A percentile compares a stretch with the other conserved stretches of the same genome.
phyloP scores from a whole-genome alignment of 176 grass and related monocot genomes.

The Juncus effusus region DNA sequence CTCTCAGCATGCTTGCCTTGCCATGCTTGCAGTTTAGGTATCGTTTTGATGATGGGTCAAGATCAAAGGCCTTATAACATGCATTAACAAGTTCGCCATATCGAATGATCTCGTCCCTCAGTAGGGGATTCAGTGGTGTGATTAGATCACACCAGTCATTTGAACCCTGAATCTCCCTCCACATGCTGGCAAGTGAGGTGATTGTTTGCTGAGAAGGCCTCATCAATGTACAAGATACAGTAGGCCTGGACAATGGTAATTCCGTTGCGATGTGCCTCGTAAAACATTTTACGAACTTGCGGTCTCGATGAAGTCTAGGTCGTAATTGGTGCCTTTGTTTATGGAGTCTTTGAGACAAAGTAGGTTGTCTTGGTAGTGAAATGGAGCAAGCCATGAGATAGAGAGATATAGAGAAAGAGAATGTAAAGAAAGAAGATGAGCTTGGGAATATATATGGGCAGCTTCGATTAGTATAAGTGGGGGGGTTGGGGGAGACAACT shows the following conservation, averaged over 20 bases:
- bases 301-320: background rate
- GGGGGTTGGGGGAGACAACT: slow-evolving; percentile 13
- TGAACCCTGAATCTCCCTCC: slow-evolving; percentile 59
- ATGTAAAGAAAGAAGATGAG: background rate
- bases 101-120: slow-evolving; percentile 53
- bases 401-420: background rate
- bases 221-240: background rate
- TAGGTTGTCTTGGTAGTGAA: slow-evolving; percentile 20
- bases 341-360: background rate
- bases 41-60: slow-evolving; percentile 43
- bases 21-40: slow-evolving; percentile 66
- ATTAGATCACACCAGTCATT: slow-evolving; percentile 51
- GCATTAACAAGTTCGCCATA: slow-evolving; percentile 63
- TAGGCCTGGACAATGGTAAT: background rate
- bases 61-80: slow-evolving; percentile 69
- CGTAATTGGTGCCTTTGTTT: background rate
- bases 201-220: background rate
- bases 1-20: slow-evolving; percentile 35
- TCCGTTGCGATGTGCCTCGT: slow-evolving; percentile 4
- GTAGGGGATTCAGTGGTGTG: slow-evolving; percentile 31
- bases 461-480: background rate
- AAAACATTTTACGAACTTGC: background rate
- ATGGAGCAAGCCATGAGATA: slow-evolving; percentile 28
- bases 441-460: slow-evolving; percentile 23
- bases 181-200: slow-evolving; percentile 40